phyloP scores from a whole-genome alignment of 768 basidiomycete genomes.

The Coprinellus aureogranulatus region DNA sequence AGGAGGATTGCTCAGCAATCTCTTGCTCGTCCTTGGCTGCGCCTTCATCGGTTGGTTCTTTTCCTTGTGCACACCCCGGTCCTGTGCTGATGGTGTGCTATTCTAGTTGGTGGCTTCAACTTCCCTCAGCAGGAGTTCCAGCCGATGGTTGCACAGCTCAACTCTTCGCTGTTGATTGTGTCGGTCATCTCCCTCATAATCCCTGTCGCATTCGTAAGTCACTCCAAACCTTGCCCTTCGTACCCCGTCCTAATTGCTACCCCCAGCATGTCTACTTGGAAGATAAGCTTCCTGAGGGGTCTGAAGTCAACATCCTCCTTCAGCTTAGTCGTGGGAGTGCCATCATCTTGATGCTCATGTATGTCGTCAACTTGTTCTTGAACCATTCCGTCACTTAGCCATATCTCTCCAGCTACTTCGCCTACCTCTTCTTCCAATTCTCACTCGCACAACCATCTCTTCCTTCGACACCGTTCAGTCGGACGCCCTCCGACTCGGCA shows the following conservation, averaged over 20 bases:
- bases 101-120: slow-evolving; percentile 43
- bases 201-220: slow-evolving; percentile 56
- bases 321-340: slow-evolving; percentile 48
- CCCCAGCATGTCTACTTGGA: slow-evolving; percentile 35
- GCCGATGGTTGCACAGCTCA: slow-evolving; percentile 58
- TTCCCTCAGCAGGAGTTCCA: slow-evolving; percentile 54
- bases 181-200: slow-evolving; percentile 69
- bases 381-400: slow-evolving; percentile 54
- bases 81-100: not conserved
- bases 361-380: slow-evolving; percentile 41
- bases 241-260: slow-evolving; percentile 8
- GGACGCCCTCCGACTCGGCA: slow-evolving; percentile 10
- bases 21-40: slow-evolving; percentile 87
- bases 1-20: slow-evolving; percentile 56
- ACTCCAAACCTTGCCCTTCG: slow-evolving; percentile 12
- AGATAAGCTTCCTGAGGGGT: slow-evolving; percentile 30
- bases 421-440: slow-evolving; percentile 52
- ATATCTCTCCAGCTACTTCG: slow-evolving; percentile 32
- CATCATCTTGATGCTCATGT: slow-evolving; percentile 43
- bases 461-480: slow-evolving; percentile 35
- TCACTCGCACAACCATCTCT: slow-evolving; percentile 49
- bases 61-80: slow-evolving; percentile 16
- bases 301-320: slow-evolving; percentile 39
- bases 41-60: slow-evolving; percentile 72
- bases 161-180: slow-evolving; percentile 65